These are phyloP conservation scores for Phytophthora quininea DNA, from an alignment of 352 stramenopile genomes.

Conservation along the genomic window DNA sequence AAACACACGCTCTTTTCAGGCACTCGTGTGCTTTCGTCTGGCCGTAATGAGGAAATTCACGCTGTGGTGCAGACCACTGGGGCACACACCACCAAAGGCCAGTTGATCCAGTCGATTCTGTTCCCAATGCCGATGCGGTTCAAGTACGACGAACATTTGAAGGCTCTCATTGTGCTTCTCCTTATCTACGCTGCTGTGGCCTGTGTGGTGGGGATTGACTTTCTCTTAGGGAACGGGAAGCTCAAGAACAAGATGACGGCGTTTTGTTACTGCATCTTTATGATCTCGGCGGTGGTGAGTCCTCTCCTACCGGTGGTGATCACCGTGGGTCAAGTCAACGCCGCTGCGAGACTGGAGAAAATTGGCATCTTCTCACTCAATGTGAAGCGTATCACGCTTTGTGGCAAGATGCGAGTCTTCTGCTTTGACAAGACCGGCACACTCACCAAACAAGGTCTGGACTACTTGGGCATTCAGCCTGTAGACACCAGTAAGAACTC, in stretches of 20 bases:
- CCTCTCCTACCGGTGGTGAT: conserved; percentile 83
- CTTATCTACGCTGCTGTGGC: conserved; percentile 62
- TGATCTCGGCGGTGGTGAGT: conserved; percentile 60
- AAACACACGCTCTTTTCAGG: conserved; percentile 82
- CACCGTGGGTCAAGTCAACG: conserved; percentile 77
- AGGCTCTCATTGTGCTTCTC: conserved; percentile 66
- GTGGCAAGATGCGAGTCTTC: conserved; percentile 82
- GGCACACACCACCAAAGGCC: conserved; percentile 73
- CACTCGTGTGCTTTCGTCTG: conserved; percentile 56
- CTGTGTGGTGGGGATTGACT: conserved; percentile 49
- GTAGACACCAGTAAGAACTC: conserved; percentile 17
- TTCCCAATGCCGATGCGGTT: conserved; percentile 81
- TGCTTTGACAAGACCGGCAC: conserved; percentile 91
- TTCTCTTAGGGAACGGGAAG: conserved; percentile 51
- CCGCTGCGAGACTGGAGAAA: conserved; percentile 55
- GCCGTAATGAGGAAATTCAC: conserved; percentile 48
- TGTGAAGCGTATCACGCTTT: conserved; percentile 70
- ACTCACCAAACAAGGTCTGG: conserved; percentile 82
- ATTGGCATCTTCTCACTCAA: conserved; percentile 74
- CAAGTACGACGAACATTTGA: conserved; percentile 87
- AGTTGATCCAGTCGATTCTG: conserved; percentile 79
- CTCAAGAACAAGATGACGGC: conserved; percentile 61
- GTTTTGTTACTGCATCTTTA: conserved; percentile 68
- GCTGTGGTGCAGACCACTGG: conserved; percentile 73
- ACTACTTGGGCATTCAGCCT: conserved; percentile 54